These are phyloP conservation scores for Herpetospermum pedunculosum DNA, from an alignment of 306 rosid species.

Conservation along the genomic window DNA sequence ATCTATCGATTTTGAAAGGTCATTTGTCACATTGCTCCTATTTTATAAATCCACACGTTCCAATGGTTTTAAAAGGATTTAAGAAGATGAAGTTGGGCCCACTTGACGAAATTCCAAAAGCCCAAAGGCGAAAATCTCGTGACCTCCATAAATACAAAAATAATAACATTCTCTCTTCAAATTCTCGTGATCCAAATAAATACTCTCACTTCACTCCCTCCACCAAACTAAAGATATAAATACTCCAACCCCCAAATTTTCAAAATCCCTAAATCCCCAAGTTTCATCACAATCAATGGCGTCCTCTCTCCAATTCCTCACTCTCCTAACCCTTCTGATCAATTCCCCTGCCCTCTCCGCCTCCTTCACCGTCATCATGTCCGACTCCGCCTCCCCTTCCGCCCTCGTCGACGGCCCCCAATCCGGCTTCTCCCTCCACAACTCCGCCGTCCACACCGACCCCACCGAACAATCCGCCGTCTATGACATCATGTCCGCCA, in stretches of 20 bases:
- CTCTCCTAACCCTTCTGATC: too few species aligned
- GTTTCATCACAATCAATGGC: too few species aligned
- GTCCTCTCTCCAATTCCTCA: conserved; percentile 4
- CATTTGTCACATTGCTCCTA: too few species aligned
- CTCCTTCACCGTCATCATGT: conserved; percentile 55
- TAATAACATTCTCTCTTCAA: conserved; percentile 1
- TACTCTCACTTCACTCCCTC: too few species aligned
- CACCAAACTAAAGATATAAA: too few species aligned
- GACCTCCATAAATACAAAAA: conserved; percentile 41
- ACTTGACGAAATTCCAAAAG: not conserved
- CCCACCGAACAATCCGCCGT: conserved; percentile 55
- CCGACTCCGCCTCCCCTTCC: conserved; percentile 47
- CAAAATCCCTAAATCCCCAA: too few species aligned
- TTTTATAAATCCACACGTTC: too few species aligned
- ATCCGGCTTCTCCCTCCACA: conserved; percentile 46
- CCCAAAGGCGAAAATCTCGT: conserved; percentile 40
- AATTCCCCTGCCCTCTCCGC: not conserved
- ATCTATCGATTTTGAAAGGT: too few species aligned
- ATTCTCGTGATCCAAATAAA: conserved; percentile 52
- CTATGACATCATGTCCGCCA: conserved; percentile 73
- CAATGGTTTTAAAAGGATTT: not conserved
- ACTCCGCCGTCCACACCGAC: conserved; percentile 48
- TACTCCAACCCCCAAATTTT: too few species aligned
- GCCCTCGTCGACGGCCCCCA: conserved; percentile 60
- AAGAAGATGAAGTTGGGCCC: not conserved